Percentiles rank a stretch among this genome's conserved stretches.
phyloP scores from a whole-genome alignment of 768 basidiomycete genomes.

The Trametopsis cervina region DNA sequence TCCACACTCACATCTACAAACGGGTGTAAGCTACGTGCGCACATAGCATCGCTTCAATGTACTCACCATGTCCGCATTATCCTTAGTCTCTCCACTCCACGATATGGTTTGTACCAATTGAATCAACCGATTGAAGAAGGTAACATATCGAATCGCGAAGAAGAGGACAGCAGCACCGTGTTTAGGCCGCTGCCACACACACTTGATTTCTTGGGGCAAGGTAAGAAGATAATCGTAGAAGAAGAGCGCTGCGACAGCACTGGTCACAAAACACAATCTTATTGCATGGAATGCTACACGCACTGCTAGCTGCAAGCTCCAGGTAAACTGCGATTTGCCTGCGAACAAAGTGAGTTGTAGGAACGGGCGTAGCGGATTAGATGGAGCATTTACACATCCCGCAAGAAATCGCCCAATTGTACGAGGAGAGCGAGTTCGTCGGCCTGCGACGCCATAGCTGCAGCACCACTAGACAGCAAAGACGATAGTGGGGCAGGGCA shows the following conservation, averaged over 20 bases:
- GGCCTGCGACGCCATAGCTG: too few relatives aligned
- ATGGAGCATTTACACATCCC: too few relatives aligned
- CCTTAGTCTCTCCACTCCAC: background rate
- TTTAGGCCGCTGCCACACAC: conserved; percentile 5
- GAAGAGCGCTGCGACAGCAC: background rate
- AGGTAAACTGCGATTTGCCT: background rate
- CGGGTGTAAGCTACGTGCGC: background rate
- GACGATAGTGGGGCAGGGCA: too few relatives aligned
- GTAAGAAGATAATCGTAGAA: conserved; percentile 9
- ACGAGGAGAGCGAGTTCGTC: too few relatives aligned
- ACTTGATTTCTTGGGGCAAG: conserved; percentile 5
- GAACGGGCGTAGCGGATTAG: too few relatives aligned
- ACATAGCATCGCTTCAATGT: too few relatives aligned
- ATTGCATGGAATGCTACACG: background rate
- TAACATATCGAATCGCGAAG: conserved; percentile 7
- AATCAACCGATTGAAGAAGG: background rate
- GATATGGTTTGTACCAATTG: conserved; percentile 1
- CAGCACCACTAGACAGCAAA: too few relatives aligned
- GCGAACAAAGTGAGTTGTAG: background rate
- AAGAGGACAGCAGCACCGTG: conserved; percentile 4
- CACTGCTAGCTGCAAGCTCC: background rate
- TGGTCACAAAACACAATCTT: too few relatives aligned
- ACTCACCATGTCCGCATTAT: background rate
- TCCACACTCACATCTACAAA: background rate
- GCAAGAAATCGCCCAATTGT: too few relatives aligned